phyloP scores from a whole-genome alignment of 257 asterid genomes.

The Penstemon barbatus region DNA sequence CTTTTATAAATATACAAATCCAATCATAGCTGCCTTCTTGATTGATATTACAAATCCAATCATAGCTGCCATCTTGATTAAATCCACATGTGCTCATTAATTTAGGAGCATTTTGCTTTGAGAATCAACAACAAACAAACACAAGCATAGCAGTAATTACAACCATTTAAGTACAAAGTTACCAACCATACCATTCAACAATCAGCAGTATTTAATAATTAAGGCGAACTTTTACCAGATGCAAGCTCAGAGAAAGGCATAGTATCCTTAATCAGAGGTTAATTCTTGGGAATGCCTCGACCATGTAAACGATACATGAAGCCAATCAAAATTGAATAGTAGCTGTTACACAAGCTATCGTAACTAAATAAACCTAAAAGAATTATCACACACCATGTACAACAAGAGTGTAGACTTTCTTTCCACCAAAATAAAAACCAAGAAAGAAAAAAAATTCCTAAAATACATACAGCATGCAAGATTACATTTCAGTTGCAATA shows the following conservation, averaged over 20 bases:
- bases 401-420: constrained; percentile 49
- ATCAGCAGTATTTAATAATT: too few relatives aligned
- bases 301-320: not conserved
- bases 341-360: constrained; percentile 52
- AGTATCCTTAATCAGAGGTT: constrained; percentile 1
- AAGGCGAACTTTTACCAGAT: constrained; percentile 8
- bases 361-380: constrained; percentile 50
- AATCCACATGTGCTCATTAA: too few relatives aligned
- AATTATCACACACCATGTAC: constrained; percentile 71
- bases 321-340: constrained; percentile 45
- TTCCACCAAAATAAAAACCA: constrained; percentile 30
- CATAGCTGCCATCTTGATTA: too few relatives aligned
- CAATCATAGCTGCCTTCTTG: too few relatives aligned
- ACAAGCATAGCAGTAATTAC: too few relatives aligned
- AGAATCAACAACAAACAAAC: too few relatives aligned
- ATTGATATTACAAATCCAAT: too few relatives aligned
- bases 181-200: too few relatives aligned
- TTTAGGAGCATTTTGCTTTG: too few relatives aligned
- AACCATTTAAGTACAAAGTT: too few relatives aligned
- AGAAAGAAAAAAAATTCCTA: constrained; percentile 38
- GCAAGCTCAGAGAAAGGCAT: not conserved
- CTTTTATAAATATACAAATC: too few relatives aligned
- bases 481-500: constrained; percentile 34
- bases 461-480: constrained; percentile 43
- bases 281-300: not conserved